phyloP scores from a whole-genome alignment of 1,284 basidiomycete genomes.

The Fomes fomentarius region DNA sequence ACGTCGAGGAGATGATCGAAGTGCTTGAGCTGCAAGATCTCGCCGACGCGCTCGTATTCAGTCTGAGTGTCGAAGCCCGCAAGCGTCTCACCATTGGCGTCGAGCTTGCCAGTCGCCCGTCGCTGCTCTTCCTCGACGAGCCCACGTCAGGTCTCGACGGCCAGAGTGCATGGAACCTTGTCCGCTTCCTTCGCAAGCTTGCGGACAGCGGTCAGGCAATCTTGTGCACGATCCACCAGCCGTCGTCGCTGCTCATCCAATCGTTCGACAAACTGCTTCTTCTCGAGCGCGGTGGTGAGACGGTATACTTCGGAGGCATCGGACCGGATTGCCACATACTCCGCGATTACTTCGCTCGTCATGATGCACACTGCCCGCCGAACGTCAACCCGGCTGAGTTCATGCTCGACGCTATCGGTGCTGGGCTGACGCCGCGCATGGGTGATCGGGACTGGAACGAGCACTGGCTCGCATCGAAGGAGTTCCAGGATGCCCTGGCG shows the following conservation, averaged over 20 bases:
- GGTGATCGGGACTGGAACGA: slow-evolving; percentile 66
- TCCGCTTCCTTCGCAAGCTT: slow-evolving; percentile 83
- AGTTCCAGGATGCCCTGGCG: slow-evolving; percentile 34
- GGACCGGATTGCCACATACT: slow-evolving; percentile 66
- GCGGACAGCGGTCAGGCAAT: slow-evolving; percentile 87
- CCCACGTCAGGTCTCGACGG: slow-evolving; percentile 64
- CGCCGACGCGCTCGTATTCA: slow-evolving; percentile 64
- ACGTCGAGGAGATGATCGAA: slow-evolving; percentile 78
- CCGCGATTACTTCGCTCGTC: slow-evolving; percentile 68
- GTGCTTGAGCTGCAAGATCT: slow-evolving; percentile 69
- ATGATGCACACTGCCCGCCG: slow-evolving; percentile 65
- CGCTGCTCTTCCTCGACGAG: slow-evolving; percentile 73
- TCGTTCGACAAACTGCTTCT: slow-evolving; percentile 78
- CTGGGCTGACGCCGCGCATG: slow-evolving; percentile 48
- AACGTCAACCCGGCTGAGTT: slow-evolving; percentile 48
- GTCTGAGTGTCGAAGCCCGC: slow-evolving; percentile 75
- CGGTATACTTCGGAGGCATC: slow-evolving; percentile 81
- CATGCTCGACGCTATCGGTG: slow-evolving; percentile 44
- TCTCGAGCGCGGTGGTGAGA: slow-evolving; percentile 68
- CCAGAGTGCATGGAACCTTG: slow-evolving; percentile 83
- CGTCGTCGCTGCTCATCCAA: slow-evolving; percentile 66
- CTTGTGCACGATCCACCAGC: slow-evolving; percentile 80
- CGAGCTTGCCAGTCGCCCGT: slow-evolving; percentile 84
- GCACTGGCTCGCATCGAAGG: slow-evolving; percentile 59
- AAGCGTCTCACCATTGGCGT: slow-evolving; percentile 91